A percentile compares a stretch with the other conserved stretches of the same genome.
Evolutionary conservation across 495 filamentous ascomycete species (phyloP).

Genomic region (Xylaria acuta): DNA sequence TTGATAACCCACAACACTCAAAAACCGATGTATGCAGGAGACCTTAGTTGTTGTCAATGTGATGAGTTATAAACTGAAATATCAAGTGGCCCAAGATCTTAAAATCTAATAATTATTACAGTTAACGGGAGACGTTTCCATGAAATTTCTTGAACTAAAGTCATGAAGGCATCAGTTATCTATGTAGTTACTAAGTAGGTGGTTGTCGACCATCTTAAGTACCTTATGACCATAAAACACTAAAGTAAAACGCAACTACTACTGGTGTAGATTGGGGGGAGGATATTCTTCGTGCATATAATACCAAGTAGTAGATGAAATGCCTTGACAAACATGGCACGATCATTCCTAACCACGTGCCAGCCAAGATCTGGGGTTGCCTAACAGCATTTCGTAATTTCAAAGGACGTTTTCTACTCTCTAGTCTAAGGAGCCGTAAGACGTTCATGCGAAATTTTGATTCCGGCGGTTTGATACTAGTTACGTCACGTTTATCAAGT

Average conservation of each 20-base stretch:
- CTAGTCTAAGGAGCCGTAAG: background rate
- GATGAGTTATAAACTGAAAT: background rate
- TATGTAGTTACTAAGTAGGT: background rate
- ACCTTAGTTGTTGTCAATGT: background rate
- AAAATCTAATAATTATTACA: background rate
- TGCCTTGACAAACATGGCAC: background rate
- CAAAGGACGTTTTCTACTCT: background rate
- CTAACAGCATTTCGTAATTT: background rate
- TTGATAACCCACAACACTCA: background rate
- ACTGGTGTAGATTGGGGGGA: no score
- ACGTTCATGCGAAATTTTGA: background rate
- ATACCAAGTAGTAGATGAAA: background rate
- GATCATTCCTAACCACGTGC: background rate
- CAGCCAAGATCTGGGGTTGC: constrained; percentile 14
- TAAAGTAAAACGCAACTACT: background rate
- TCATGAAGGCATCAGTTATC: background rate
- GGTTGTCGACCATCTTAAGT: no score
- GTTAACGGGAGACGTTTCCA: background rate
- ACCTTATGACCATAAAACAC: background rate
- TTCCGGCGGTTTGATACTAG: background rate
- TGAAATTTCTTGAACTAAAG: background rate
- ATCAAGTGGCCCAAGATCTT: background rate
- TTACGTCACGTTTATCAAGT: background rate
- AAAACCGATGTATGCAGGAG: background rate
- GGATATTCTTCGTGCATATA: no score